These are phyloP conservation scores for Mollisiaceae sp. DNA, from an alignment of 2,329 filamentous ascomycete genomes.

Conservation along the genomic window DNA sequence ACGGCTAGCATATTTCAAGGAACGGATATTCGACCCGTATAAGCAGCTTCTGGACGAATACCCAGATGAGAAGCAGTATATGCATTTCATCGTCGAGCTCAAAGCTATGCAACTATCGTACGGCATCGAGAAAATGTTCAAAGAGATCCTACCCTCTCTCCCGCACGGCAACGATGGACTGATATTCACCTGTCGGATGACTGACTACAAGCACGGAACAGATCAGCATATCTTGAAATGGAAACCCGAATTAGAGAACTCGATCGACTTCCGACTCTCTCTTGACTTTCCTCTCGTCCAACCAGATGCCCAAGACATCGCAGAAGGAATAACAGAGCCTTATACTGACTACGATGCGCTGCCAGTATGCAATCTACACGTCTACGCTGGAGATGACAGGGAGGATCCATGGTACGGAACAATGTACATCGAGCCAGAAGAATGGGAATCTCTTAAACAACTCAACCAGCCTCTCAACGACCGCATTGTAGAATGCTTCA, in stretches of 20 bases:
- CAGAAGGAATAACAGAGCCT: conserved; percentile 65
- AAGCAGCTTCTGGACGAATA: conserved; percentile 65
- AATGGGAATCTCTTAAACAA: conserved; percentile 84
- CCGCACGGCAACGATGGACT: conserved; percentile 95
- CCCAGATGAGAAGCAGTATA: conserved; percentile 70
- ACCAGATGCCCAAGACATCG: conserved; percentile 69
- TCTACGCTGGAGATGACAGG: conserved; percentile 66
- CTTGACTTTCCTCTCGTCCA: conserved; percentile 77
- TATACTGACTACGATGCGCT: conserved; percentile 81
- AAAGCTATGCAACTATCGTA: conserved; percentile 92
- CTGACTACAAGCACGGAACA: conserved; percentile 86
- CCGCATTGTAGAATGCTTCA: conserved; percentile 86
- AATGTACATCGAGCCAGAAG: conserved; percentile 72
- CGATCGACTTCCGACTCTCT: conserved; percentile 85
- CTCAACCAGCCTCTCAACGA: conserved; percentile 80
- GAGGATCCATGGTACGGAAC: conserved; percentile 61
- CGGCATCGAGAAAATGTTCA: conserved; percentile 90
- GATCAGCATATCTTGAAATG: conserved; percentile 95
- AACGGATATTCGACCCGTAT: conserved; percentile 76
- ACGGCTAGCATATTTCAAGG: conserved; percentile 83
- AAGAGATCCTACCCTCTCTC: conserved; percentile 79
- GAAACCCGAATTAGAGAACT: conserved; percentile 96
- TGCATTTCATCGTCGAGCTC: conserved; percentile 82
- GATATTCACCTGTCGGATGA: conserved; percentile 94
- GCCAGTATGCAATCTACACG: conserved; percentile 74